phyloP scores from a whole-genome alignment of 495 filamentous ascomycete genomes.

The Penicillium robsamsonii region DNA sequence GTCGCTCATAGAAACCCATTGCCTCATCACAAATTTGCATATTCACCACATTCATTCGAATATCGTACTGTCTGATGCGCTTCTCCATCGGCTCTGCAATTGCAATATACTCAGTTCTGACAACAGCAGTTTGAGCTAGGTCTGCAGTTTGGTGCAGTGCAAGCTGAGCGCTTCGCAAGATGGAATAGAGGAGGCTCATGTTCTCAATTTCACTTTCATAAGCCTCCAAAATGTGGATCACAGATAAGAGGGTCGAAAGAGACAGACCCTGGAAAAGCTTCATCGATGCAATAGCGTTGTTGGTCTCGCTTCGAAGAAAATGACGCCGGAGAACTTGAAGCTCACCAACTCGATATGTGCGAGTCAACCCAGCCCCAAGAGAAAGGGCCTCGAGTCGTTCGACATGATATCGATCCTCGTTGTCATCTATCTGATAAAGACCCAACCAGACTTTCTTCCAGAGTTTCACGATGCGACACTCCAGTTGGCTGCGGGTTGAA shows the following conservation, averaged over 20 bases:
- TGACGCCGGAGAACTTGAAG: slow-evolving; percentile 8
- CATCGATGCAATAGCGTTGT: slow-evolving; percentile 18
- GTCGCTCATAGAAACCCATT: slow-evolving; percentile 1
- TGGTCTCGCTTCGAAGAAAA: slow-evolving; percentile 3
- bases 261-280: slow-evolving; percentile 19
- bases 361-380: slow-evolving; percentile 17
- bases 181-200: slow-evolving; percentile 16
- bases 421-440: slow-evolving; percentile 20
- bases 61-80: slow-evolving; percentile 16
- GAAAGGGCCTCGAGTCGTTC: slow-evolving; percentile 21
- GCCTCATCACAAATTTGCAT: slow-evolving; percentile 21
- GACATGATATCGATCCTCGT: slow-evolving; percentile 12
- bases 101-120: slow-evolving; percentile 4
- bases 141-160: slow-evolving; percentile 6
- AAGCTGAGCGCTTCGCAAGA: slow-evolving; percentile 15
- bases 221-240: slow-evolving; percentile 20
- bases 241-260: slow-evolving; percentile 19
- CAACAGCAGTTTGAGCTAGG: neutral
- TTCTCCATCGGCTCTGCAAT: slow-evolving; percentile 19
- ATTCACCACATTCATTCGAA: slow-evolving; percentile 15
- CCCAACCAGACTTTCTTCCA: slow-evolving; percentile 26
- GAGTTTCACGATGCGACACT: slow-evolving; percentile 17
- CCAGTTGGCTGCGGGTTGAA: slow-evolving; percentile 16
- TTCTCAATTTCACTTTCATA: slow-evolving; percentile 22
- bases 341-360: slow-evolving; percentile 1